A percentile compares a stretch with the other conserved stretches of the same genome.
Conservation (phyloP, 768 basidiomycete genomes). For the Amyloporia xantha region DNA sequence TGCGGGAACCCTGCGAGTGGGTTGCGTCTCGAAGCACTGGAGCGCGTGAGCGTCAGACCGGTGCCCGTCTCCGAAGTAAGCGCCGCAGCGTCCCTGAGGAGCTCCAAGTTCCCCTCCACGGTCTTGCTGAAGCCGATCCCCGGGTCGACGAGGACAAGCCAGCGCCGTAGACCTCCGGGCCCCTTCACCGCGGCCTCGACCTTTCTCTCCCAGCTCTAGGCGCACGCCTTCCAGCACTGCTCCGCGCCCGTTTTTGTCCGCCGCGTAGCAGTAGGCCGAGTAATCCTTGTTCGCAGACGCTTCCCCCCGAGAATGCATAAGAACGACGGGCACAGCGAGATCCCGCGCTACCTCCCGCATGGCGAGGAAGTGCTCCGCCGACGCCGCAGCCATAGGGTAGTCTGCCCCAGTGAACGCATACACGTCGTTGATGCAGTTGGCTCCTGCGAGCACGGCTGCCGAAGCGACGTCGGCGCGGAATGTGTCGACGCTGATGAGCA, state of each 20-base stretch:
- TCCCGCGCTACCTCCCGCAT: conserved; percentile 66
- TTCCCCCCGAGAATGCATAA: conserved; percentile 94
- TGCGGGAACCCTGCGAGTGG: conserved; percentile 52
- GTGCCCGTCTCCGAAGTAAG: conserved; percentile 35
- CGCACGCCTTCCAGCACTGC: conserved; percentile 62
- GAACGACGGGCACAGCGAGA: conserved; percentile 68
- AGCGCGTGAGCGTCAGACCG: conserved; percentile 5
- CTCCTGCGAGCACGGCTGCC: conserved; percentile 72
- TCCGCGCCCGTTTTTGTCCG: conserved; percentile 26
- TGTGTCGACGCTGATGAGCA: conserved; percentile 80
- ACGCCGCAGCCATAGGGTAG: conserved; percentile 25
- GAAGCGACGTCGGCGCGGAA: conserved; percentile 80
- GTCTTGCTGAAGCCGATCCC: conserved; percentile 95
- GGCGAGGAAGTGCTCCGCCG: conserved; percentile 36
- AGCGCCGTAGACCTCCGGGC: conserved; percentile 67
- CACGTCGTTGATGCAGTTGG: conserved; percentile 93
- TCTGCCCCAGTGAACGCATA: conserved; percentile 68
- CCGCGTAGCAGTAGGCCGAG: conserved; percentile 35
- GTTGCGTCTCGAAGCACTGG: conserved; percentile 37
- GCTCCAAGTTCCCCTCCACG: conserved; percentile 59
- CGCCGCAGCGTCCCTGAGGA: conserved; percentile 47
- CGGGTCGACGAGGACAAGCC: conserved; percentile 88
- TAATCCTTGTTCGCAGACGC: conserved; percentile 72
- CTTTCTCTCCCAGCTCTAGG: conserved; percentile 62
- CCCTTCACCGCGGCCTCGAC: conserved; percentile 60